Percentiles rank a stretch among this genome's conserved stretches.
phyloP scores from a whole-genome alignment of 768 basidiomycete species.

The Kwoniella dendrophila region DNA sequence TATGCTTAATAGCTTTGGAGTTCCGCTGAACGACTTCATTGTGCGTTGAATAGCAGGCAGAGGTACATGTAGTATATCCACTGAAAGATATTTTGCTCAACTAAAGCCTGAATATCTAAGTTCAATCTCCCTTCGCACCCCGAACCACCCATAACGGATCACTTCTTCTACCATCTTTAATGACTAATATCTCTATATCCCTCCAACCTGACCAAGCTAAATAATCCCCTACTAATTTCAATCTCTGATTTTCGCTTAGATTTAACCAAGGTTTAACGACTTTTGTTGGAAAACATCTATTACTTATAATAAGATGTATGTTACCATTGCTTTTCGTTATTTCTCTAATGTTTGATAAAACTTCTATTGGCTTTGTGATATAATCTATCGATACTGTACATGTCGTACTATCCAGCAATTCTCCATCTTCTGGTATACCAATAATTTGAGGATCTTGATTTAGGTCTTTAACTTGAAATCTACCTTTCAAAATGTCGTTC shows the following conservation, averaged over 20 bases:
- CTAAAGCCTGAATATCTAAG: too few relatives aligned
- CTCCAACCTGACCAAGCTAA: constrained; percentile 4
- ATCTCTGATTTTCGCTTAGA: not conserved
- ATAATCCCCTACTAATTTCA: constrained; percentile 8
- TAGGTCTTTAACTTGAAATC: constrained; percentile 3
- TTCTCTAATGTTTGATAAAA: not conserved
- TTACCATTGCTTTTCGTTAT: not conserved
- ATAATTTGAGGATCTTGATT: not conserved
- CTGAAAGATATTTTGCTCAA: too few relatives aligned
- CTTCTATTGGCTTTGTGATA: not conserved
- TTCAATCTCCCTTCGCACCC: too few relatives aligned
- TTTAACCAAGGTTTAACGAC: not conserved
- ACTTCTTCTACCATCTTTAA: not conserved
- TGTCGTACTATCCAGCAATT: not conserved
- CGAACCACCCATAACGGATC: constrained; percentile 2
- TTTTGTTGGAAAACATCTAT: constrained; percentile 6
- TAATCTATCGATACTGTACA: constrained; percentile 14
- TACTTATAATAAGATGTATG: constrained; percentile 7
- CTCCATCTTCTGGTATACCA: not conserved
- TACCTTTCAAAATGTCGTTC: not conserved
- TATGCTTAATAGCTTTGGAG: too few relatives aligned
- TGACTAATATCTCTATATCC: not conserved
- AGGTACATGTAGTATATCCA: too few relatives aligned
- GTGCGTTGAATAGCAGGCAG: too few relatives aligned
- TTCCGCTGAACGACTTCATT: too few relatives aligned